Evolutionary conservation across 495 filamentous ascomycete species (phyloP).

Genomic region (Glutinoglossum americanum): DNA sequence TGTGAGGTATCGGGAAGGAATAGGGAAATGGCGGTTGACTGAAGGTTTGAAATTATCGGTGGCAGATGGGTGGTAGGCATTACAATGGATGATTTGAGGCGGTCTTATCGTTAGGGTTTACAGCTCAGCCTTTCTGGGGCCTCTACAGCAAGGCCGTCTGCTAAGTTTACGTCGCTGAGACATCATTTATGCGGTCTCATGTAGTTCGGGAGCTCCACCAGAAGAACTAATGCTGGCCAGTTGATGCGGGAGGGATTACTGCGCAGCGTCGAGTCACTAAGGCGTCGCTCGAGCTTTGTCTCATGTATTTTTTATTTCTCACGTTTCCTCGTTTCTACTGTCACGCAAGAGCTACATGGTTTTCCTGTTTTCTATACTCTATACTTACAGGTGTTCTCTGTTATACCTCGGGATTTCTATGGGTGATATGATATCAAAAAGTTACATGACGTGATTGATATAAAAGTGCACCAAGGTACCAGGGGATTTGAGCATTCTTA

Average conservation of each 20-base stretch:
- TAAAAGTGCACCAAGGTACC: not conserved
- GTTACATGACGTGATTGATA: not conserved
- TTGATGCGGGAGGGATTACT: not conserved
- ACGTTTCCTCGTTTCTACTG: not conserved
- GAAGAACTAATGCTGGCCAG: not conserved
- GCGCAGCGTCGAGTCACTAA: not conserved
- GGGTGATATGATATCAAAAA: not conserved
- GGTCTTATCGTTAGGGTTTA: not conserved
- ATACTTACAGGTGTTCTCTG: not conserved
- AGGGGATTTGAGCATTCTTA: not conserved
- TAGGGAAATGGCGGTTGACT: not conserved
- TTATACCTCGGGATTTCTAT: not conserved
- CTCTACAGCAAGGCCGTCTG: not conserved
- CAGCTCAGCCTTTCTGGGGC: not conserved
- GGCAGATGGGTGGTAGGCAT: not conserved
- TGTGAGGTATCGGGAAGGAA: slow-evolving; percentile 23
- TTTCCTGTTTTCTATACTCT: not conserved
- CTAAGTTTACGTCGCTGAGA: not conserved
- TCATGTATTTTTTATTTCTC: not conserved
- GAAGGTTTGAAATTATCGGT: not conserved
- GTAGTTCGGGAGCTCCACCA: not conserved
- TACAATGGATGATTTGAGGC: not conserved
- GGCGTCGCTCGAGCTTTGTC: not conserved
- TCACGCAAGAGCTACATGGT: not conserved
- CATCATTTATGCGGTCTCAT: not conserved